A percentile compares a stretch with the other conserved stretches of the same genome.
These are phyloP conservation scores for Patellifolia procumbens DNA, from an alignment of 179 eudicot genomes.

Conservation along the genomic window DNA sequence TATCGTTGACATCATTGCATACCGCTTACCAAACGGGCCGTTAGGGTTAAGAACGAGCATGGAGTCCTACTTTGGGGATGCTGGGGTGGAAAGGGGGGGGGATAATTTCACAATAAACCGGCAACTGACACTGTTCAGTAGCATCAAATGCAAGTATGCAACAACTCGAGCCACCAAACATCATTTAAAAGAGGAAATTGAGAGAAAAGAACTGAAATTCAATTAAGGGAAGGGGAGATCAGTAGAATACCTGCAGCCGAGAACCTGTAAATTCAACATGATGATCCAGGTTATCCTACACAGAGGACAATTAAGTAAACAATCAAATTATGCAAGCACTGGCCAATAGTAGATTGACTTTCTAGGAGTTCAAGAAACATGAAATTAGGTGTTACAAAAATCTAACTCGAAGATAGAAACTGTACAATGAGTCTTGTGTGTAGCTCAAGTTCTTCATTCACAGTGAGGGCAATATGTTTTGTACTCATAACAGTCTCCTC, in stretches of 20 bases:
- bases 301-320: constrained; percentile 13
- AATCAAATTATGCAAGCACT: constrained; percentile 5
- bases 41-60: no score
- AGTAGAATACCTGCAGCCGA: constrained; percentile 64
- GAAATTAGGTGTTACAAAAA: constrained; percentile 9
- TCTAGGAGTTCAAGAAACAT: neutral
- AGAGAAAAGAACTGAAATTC: neutral
- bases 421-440: constrained; percentile 93
- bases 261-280: constrained; percentile 85
- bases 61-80: no score
- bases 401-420: constrained; percentile 14
- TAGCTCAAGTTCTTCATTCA: constrained; percentile 87
- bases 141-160: neutral
- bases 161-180: neutral
- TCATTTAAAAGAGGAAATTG: neutral
- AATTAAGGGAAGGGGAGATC: neutral
- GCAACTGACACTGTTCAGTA: neutral
- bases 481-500: constrained; percentile 88
- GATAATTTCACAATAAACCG: no score
- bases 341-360: neutral
- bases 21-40: no score
- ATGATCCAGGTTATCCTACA: constrained; percentile 79
- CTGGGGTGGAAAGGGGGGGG: no score
- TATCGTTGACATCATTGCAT: no score
- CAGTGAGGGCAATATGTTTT: constrained; percentile 89